Evolutionary conservation across 2,329 filamentous ascomycete genomes (phyloP).

Genomic region (Botryosphaeria dothidea): DNA sequence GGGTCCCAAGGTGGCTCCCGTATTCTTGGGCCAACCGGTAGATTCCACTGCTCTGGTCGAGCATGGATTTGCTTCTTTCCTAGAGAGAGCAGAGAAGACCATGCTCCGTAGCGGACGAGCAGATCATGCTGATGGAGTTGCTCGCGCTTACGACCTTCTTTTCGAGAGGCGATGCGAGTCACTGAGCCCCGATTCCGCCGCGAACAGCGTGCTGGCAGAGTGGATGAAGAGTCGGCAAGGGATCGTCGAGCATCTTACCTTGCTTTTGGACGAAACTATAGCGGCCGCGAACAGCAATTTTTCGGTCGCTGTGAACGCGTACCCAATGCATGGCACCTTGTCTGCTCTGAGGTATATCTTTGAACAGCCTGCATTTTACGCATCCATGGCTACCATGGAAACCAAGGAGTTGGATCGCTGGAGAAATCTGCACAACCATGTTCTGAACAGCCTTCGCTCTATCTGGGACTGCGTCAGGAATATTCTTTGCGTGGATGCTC

Average conservation of each 20-base stretch:
- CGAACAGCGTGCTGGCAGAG: background rate
- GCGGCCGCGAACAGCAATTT: slow-evolving; percentile 64
- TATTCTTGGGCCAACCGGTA: background rate
- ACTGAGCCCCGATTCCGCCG: background rate
- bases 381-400: slow-evolving; percentile 3
- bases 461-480: slow-evolving; percentile 77
- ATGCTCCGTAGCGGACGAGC: slow-evolving; percentile 76
- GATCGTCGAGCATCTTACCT: slow-evolving; percentile 61
- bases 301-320: slow-evolving; percentile 56
- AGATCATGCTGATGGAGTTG: slow-evolving; percentile 90
- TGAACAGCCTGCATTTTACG: slow-evolving; percentile 41
- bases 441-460: slow-evolving; percentile 62
- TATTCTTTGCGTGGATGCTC: slow-evolving; percentile 89
- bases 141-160: slow-evolving; percentile 71
- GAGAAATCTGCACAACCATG: slow-evolving; percentile 52
- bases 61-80: slow-evolving; percentile 27
- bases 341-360: slow-evolving; percentile 50
- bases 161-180: slow-evolving; percentile 40
- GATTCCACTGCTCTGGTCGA: background rate
- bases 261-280: slow-evolving; percentile 66
- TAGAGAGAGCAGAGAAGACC: slow-evolving; percentile 49
- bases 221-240: slow-evolving; percentile 21
- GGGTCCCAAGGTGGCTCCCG: background rate
- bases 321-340: slow-evolving; percentile 49
- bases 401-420: slow-evolving; percentile 25